These are phyloP conservation scores for Dendrostoma leiphaemia DNA, from an alignment of 2,329 filamentous ascomycete genomes.

Conservation along the genomic window DNA sequence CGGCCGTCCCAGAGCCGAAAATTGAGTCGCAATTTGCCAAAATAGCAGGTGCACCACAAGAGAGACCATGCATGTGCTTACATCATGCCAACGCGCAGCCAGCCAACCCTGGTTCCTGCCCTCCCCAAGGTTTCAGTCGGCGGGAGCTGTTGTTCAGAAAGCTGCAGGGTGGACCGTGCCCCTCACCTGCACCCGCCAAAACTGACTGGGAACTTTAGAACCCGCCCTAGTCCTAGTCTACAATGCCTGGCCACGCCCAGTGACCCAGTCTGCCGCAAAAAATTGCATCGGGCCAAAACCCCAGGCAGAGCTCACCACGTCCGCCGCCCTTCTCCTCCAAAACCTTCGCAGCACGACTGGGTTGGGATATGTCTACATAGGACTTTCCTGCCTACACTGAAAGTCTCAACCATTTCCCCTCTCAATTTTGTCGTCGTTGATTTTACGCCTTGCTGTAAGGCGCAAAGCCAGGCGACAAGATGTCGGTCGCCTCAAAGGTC, in stretches of 20 bases:
- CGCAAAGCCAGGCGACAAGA: slow-evolving; percentile 55
- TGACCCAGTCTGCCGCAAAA: slow-evolving; percentile 14
- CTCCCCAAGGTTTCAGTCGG: neutral
- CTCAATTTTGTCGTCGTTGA: slow-evolving; percentile 24
- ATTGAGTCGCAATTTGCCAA: neutral
- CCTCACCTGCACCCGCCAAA: slow-evolving; percentile 5
- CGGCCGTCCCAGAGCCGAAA: slow-evolving; percentile 5
- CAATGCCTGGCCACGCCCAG: slow-evolving; percentile 6
- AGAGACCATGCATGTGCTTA: neutral
- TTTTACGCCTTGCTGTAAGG: slow-evolving; percentile 49
- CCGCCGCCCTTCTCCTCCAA: slow-evolving; percentile 15
- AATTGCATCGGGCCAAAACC: slow-evolving; percentile 18
- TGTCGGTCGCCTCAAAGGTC: slow-evolving; percentile 63
- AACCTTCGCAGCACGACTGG: slow-evolving; percentile 14
- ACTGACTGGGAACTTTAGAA: too few relatives aligned
- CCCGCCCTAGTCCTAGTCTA: too few relatives aligned
- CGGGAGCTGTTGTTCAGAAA: neutral
- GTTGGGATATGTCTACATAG: slow-evolving; percentile 18
- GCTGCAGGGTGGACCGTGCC: slow-evolving; percentile 8
- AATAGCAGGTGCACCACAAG: neutral
- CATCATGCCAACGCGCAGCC: neutral
- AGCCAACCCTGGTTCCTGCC: neutral
- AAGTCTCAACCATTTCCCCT: slow-evolving; percentile 1
- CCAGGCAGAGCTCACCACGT: slow-evolving; percentile 11
- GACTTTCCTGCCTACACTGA: slow-evolving; percentile 11